phyloP scores from a whole-genome alignment of 192 early-diverging fungal species.

The Entophlyctis helioformis region DNA sequence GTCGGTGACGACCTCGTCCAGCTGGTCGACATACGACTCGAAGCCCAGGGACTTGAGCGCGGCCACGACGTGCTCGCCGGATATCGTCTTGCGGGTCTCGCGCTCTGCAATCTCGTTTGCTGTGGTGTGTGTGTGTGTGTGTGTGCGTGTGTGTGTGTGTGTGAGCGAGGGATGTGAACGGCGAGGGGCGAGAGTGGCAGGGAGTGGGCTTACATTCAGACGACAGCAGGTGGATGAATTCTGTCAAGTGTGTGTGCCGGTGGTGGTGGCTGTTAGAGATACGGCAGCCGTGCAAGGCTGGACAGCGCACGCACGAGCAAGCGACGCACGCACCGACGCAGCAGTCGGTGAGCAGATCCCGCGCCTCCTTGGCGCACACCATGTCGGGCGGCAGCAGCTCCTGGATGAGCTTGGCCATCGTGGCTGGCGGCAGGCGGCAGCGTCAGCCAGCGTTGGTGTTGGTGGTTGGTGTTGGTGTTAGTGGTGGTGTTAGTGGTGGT shows the following conservation, averaged over 20 bases:
- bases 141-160: too few relatives aligned
- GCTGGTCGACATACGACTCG: constrained; percentile 79
- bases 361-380: constrained; percentile 86
- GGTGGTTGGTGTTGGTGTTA: too few relatives aligned
- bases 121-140: too few relatives aligned
- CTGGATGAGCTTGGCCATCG: constrained; percentile 88
- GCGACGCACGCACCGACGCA: constrained; percentile 62
- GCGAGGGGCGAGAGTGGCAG: too few relatives aligned
- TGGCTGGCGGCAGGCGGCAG: constrained; percentile 46
- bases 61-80: constrained; percentile 86
- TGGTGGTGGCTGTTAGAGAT: too few relatives aligned
- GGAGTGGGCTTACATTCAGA: constrained; percentile 59
- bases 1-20: constrained; percentile 77
- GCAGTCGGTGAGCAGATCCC: constrained; percentile 90
- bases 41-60: constrained; percentile 85
- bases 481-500: too few relatives aligned
- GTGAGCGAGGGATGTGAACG: too few relatives aligned
- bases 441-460: not conserved
- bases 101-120: constrained; percentile 96
- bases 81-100: constrained; percentile 92
- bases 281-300: too few relatives aligned
- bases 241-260: constrained; percentile 25
- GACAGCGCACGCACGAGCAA: too few relatives aligned
- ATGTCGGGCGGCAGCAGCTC: constrained; percentile 92
- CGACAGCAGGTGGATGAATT: constrained; percentile 92